Conservation (phyloP, 1,284 basidiomycete genomes). For the Apiotrichum veenhuisii region DNA sequence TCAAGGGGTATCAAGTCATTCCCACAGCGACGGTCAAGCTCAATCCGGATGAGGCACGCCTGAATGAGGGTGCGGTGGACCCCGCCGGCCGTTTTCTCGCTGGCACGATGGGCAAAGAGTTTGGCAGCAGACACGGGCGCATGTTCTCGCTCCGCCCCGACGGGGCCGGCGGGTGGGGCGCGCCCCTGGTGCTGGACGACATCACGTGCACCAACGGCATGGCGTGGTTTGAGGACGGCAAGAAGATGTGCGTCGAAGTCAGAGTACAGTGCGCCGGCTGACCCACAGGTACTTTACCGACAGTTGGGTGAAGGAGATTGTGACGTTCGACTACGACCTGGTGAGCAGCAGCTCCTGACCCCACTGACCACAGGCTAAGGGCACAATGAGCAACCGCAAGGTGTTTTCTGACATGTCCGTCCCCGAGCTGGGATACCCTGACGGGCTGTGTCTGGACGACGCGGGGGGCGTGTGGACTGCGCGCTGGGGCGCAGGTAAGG, state of each 20-base stretch:
- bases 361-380: too few relatives aligned
- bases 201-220: constrained; percentile 29
- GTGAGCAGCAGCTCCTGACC: too few relatives aligned
- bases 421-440: too few relatives aligned
- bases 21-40: not conserved
- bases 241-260: too few relatives aligned
- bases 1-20: not conserved
- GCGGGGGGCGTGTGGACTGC: constrained; percentile 20
- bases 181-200: constrained; percentile 13
- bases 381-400: constrained; percentile 11
- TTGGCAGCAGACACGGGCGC: constrained; percentile 5
- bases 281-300: constrained; percentile 33
- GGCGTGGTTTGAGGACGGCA: constrained; percentile 21
- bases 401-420: constrained; percentile 10
- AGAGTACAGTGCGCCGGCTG: too few relatives aligned
- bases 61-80: constrained; percentile 28
- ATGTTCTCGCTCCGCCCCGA: constrained; percentile 18
- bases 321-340: not conserved
- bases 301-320: not conserved
- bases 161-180: not conserved
- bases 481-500: constrained; percentile 19
- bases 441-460: constrained; percentile 4
- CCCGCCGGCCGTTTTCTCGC: constrained; percentile 24
- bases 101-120: constrained; percentile 22
- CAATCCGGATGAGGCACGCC: constrained; percentile 10